These are phyloP conservation scores for Vaccinium corymbosum DNA, from an alignment of 148 eudicot genomes.

Conservation along the genomic window DNA sequence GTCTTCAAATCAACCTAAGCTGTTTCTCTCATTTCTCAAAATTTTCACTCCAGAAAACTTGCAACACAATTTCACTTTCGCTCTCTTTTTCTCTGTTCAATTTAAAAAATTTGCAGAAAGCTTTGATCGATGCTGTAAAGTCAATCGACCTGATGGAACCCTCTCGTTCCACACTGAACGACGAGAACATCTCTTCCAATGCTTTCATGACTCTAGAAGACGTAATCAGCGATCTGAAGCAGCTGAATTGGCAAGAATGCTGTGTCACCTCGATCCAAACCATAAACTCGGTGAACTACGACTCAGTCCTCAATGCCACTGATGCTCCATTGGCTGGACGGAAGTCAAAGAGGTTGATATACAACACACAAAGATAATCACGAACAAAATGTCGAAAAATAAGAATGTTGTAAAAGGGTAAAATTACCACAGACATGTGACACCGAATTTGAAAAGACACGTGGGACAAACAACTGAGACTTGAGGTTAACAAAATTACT, in stretches of 20 bases:
- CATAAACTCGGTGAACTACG: slow-evolving; percentile 24
- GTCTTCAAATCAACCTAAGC: neutral
- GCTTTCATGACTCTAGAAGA: slow-evolving; percentile 34
- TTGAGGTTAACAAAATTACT: too few relatives aligned
- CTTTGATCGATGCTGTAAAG: slow-evolving; percentile 35
- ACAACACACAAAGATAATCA: too few relatives aligned
- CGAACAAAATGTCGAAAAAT: too few relatives aligned
- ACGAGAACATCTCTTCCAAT: slow-evolving; percentile 27
- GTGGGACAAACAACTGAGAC: too few relatives aligned
- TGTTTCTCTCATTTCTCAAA: neutral
- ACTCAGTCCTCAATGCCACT: neutral
- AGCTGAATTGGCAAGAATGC: slow-evolving; percentile 49
- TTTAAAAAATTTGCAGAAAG: slow-evolving; percentile 19
- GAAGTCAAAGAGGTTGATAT: neutral
- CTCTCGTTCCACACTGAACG: slow-evolving; percentile 45
- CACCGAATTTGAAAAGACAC: too few relatives aligned
- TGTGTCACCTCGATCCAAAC: slow-evolving; percentile 36
- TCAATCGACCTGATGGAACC: slow-evolving; percentile 41
- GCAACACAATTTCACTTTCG: neutral
- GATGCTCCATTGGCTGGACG: neutral
- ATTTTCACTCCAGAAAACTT: neutral
- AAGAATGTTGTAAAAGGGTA: too few relatives aligned
- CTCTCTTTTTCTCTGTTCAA: too few relatives aligned
- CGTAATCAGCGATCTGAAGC: slow-evolving; percentile 29
- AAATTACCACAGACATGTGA: too few relatives aligned